Base-by-base conservation (phyloP, 2,329 filamentous ascomycete species). In the Hypoxylon sp. region DNA sequence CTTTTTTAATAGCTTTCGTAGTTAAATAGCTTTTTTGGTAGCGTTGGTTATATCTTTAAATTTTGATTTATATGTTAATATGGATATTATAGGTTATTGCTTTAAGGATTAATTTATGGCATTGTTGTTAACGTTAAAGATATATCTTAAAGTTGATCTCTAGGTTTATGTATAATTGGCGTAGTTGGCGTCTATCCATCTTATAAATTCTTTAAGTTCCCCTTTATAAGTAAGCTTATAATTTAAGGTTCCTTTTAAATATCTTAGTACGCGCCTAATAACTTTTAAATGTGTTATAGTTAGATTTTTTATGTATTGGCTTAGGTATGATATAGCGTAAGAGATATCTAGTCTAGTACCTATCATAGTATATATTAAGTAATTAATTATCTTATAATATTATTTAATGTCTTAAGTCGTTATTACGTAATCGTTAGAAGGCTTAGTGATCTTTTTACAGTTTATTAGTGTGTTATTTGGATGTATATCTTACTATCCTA, bases 1-100 rank as follows among this genome's bases (percentile, higher is more conserved):
- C 23, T 61, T 43, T 1, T 27, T 39, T 16, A 61, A 48, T 54
- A 61, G 53, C 9, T 23, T 3, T 16, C 27, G 14, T 19, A 61
- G 50, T 51, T 61, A 61, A 19, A 61, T 61, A 34, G 32, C 11
- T 50, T 56, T 61, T 45, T 50, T 55, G 37, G 48, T 50, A 27
- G 41, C 25, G 5, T 61, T 50, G 8, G 34, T 51, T 51, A n/a
- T 50, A 27, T 8, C 11, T 51, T 56, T 55, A 55, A 43, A 55
- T 45, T 55, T 45, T 3, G 34, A 53, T 57, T 65, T 43, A 55
- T 30, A 57, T 19, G 11, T 12, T 34, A 14, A 34, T 34, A 34
- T n/a, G n/a, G n/a, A 1, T 14, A 34, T 34, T 12, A 34, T 34
- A 12, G 12, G 12, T 12, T 34, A 12, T 34, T 34, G 11, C 12